Evolutionary conservation across 2,329 filamentous ascomycete genomes (phyloP), one percentile per base, ranked within the genome.

Genomic region (Beauveria medogensis): DNA sequence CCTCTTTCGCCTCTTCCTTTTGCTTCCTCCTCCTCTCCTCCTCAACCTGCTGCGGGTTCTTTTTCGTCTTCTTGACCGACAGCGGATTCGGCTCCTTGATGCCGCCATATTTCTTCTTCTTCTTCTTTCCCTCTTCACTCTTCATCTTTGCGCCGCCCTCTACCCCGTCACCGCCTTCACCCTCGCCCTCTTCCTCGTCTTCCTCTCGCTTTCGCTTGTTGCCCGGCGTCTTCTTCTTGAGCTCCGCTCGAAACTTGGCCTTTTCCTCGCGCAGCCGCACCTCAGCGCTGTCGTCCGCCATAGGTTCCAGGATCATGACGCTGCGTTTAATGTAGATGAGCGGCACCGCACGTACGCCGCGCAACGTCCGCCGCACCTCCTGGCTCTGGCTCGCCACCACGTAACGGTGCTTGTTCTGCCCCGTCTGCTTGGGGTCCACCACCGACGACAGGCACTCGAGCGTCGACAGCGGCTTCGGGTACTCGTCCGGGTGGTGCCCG

Each of bases 291-390:
- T 81, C 81, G 44, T 79, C 81, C 20, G 88, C 86, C 88, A 94
- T 91, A 16, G 89, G 88, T 73, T 90, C 84, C 55, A 78, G 69
- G 52, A 78, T 77, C 84, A 93, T 90, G 59, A 95, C 89, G 63
- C 87, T 90, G 60, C 89, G 80, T 65, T 86, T 86, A 65, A 93
- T 88, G 71, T 93, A 93, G 52, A 94, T 83, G 63, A 93, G 72
- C 22, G 90, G 90, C 54, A 91, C 87, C 22, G 89, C 90, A 26
- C 83, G 80, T 22, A 92, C 80, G n/a, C 74, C 75, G 55, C 89
- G 81, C 76, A 93, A 80, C 65, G 78, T 76, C 52, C 80, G 78
- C 65, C 90, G 77, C 51, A 90, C 80, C 47, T 84, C 82, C 26
- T 78, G 73, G 64, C 88, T 87, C 72, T 93, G 90, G 64, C 83